A percentile compares a stretch with the other conserved stretches of the same genome.
Evolutionary conservation across 2,329 filamentous ascomycete genomes (phyloP).

Genomic region (Aspergillus sp.): DNA sequence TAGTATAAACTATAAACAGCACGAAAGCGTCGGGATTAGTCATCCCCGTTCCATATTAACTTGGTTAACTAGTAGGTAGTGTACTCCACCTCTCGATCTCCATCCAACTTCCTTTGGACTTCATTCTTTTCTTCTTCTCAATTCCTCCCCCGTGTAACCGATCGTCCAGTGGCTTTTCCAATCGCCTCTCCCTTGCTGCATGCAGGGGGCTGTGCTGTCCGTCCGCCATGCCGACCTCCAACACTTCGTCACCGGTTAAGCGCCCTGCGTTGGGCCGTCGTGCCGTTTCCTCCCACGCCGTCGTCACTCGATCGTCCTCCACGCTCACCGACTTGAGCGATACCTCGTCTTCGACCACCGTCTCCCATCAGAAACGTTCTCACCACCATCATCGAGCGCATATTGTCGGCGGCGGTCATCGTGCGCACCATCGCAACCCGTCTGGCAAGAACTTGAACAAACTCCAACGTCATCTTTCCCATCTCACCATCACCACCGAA

Average conservation of each 20-base stretch:
- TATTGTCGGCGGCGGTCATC: constrained; percentile 40
- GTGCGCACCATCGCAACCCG: constrained; percentile 40
- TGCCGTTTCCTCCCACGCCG: constrained; percentile 39
- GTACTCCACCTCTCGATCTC: constrained; percentile 3
- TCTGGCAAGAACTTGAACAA: constrained; percentile 47
- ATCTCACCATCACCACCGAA: constrained; percentile 27
- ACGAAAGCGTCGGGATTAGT: not conserved
- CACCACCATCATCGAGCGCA: constrained; percentile 41
- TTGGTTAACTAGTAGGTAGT: too few relatives aligned
- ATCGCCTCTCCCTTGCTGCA: not conserved
- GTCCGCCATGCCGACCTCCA: constrained; percentile 25
- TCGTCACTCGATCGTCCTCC: constrained; percentile 34
- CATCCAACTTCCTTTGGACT: constrained; percentile 1
- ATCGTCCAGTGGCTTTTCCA: not conserved
- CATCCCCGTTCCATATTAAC: not conserved
- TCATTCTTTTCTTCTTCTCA: not conserved
- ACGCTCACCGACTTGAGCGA: constrained; percentile 30
- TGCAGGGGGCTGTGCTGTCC: not conserved
- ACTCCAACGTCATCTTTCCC: constrained; percentile 33
- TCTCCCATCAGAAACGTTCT: constrained; percentile 30
- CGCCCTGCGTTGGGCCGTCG: constrained; percentile 39
- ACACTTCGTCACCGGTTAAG: constrained; percentile 38
- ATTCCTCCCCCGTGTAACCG: not conserved
- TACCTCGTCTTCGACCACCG: constrained; percentile 11
- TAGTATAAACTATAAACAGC: too few relatives aligned